Base-by-base conservation (phyloP, 2,329 filamentous ascomycete genomes). In the Penicillium glabrum region DNA sequence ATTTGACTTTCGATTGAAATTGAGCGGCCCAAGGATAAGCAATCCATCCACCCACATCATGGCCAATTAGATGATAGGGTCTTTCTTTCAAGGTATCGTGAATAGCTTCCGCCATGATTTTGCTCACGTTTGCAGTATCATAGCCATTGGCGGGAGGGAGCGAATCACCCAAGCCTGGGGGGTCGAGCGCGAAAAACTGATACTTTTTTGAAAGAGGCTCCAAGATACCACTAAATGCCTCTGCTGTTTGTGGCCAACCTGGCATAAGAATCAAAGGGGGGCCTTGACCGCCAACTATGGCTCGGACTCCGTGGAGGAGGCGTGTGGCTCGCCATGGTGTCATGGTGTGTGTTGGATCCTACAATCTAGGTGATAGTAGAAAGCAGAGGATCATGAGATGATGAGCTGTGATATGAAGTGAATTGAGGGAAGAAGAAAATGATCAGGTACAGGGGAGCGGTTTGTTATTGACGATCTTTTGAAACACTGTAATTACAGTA, bases 11-110 rank as follows among this genome's bases (percentile, higher is more conserved):
- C 5, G 59, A 57, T 46, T 56, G 57, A 43, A 61, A 64, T 49
- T 66, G 66, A 33, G 62, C 61, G 1, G 64, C 61, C 65, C 66
- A 68, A 6, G 64, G 58, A 49, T 63, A 67, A 7, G 60, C 53
- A 35, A 69, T 64, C 64, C 65, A 69, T 29, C 62, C 63, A 11
- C 67, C 67, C 14, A 69, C 61, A 51, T 69, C 67, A 39, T 69
- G 67, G 41, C 66, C 66, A 19, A 69, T 53, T 1, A 69, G 61
- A 59, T 69, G 67, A 53, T 68, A 69, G 3, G 43, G 51, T 39
- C 44, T 48, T 31, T 61, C 58, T 45, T 54, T 45, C 14, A 54
- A 13, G 21, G 27, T 26, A 21, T 54, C 52, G 27, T 54, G 52
- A 33, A 54, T 37, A 24, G 61, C 60, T 33, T 64, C 60, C 14